These are phyloP conservation scores for Paracorniculantispora psalliotae DNA, from an alignment of 2,329 filamentous ascomycete genomes.

Conservation along the genomic window DNA sequence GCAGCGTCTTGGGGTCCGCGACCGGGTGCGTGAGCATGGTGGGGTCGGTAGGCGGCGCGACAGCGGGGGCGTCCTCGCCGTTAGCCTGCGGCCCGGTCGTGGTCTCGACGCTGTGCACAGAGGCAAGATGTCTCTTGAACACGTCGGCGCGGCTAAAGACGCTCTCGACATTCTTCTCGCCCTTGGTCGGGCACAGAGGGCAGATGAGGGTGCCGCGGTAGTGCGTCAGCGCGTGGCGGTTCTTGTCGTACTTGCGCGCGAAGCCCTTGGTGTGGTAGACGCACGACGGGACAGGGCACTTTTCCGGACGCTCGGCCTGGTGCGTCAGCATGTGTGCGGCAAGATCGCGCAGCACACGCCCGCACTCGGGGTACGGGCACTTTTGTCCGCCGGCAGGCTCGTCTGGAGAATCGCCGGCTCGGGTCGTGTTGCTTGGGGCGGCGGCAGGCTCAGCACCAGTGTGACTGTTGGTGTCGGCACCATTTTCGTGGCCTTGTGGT, in stretches of 20 bases:
- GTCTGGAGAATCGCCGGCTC: neutral
- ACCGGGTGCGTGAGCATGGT: constrained; percentile 8
- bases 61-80: neutral
- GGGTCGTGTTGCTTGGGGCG: constrained; percentile 16
- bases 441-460: neutral
- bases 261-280: constrained; percentile 14
- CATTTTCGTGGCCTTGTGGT: neutral
- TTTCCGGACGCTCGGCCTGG: constrained; percentile 81
- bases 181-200: constrained; percentile 87
- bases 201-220: constrained; percentile 99
- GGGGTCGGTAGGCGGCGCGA: neutral
- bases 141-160: constrained; percentile 89
- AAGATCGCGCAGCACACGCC: constrained; percentile 57
- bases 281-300: constrained; percentile 9
- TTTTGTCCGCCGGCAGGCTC: constrained; percentile 11
- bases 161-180: constrained; percentile 72
- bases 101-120: constrained; percentile 80
- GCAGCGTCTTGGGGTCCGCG: constrained; percentile 9
- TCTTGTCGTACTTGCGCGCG: constrained; percentile 78
- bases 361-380: constrained; percentile 54
- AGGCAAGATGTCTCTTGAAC: constrained; percentile 92
- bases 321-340: constrained; percentile 96
- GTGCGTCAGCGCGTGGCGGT: constrained; percentile 89
- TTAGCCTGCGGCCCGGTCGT: neutral
- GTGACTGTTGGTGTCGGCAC: neutral